A percentile compares a stretch with the other conserved stretches of the same genome.
phyloP scores from a whole-genome alignment of 306 rosid species.

The Citrullus colocynthis region DNA sequence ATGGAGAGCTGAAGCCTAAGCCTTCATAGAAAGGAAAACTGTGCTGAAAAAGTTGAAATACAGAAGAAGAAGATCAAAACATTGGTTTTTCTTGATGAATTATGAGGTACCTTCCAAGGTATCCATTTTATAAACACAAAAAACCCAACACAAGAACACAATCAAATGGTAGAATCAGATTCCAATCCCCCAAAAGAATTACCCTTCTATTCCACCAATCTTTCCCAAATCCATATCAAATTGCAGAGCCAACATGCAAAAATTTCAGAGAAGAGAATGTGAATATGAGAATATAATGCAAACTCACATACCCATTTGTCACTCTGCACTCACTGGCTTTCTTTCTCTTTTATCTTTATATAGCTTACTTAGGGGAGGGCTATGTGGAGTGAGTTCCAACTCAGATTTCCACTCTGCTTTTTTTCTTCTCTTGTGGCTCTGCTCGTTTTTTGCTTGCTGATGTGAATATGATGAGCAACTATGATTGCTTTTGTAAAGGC shows the following conservation, averaged over 20 bases:
- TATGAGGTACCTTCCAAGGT: neutral
- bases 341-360: neutral
- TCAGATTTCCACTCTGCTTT: neutral
- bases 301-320: neutral
- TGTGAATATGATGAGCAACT: neutral
- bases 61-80: neutral
- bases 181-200: neutral
- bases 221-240: neutral
- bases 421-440: neutral
- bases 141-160: neutral
- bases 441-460: neutral
- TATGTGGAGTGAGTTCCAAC: neutral
- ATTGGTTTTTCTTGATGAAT: neutral
- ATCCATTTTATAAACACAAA: conserved; percentile 1
- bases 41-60: neutral
- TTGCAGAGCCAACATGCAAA: neutral
- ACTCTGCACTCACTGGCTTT: neutral
- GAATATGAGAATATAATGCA: conserved; percentile 4
- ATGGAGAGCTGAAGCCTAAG: neutral
- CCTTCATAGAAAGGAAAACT: neutral
- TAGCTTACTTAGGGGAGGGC: neutral
- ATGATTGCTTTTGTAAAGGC: neutral
- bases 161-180: conserved; percentile 8
- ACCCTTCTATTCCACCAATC: neutral
- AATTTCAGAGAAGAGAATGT: neutral